phyloP scores from a whole-genome alignment of 345 rosid species.

The Lumnitzera littorea region DNA sequence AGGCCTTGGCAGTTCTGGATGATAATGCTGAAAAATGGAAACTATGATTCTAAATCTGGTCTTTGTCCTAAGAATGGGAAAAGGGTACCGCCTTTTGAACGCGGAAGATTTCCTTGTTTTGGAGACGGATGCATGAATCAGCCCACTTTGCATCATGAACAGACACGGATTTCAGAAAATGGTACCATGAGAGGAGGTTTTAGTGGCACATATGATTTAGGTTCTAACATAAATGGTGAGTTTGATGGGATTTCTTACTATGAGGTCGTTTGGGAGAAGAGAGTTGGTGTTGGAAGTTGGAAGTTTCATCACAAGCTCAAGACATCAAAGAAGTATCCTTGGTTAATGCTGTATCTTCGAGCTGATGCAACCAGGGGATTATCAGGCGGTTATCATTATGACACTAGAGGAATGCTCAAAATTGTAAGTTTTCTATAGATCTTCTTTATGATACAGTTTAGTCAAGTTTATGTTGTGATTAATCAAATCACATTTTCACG shows the following conservation, averaged over 20 bases:
- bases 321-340: conserved; percentile 69
- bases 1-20: conserved; percentile 88
- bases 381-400: conserved; percentile 75
- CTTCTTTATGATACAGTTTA: no score
- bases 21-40: conserved; percentile 90
- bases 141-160: conserved; percentile 47
- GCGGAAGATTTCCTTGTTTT: conserved; percentile 63
- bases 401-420: conserved; percentile 79
- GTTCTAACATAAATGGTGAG: conserved; percentile 9
- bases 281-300: conserved; percentile 63
- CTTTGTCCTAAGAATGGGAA: conserved; percentile 67
- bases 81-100: conserved; percentile 33
- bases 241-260: conserved; percentile 35
- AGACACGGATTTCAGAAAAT: conserved; percentile 34
- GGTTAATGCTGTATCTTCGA: conserved; percentile 88
- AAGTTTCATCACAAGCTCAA: conserved; percentile 56
- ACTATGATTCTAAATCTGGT: conserved; percentile 54
- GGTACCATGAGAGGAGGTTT: conserved; percentile 72
- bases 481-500: no score
- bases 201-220: conserved; percentile 68
- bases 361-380: conserved; percentile 75
- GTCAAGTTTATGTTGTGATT: no score
- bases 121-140: conserved; percentile 85
- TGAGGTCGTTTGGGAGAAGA: conserved; percentile 70
- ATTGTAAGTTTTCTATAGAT: conserved; percentile 23